A percentile compares a stretch with the other conserved stretches of the same genome.
These are phyloP conservation scores for Cymodocea nodosa DNA, from an alignment of 116 monocot species.

Conservation along the genomic window DNA sequence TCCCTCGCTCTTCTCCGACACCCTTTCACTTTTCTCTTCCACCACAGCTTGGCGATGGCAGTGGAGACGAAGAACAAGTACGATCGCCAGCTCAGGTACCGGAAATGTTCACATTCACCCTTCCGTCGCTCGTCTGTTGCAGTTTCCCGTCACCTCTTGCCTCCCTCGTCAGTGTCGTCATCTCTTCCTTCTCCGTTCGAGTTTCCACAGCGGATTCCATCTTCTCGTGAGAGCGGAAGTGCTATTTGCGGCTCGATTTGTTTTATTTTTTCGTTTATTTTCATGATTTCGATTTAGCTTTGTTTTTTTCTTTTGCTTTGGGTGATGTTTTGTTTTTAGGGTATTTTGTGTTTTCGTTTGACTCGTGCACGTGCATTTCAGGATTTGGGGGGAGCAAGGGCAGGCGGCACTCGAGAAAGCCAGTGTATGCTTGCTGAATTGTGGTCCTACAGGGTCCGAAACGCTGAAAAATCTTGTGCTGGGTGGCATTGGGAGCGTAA, in stretches of 20 bases:
- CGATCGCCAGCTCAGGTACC: conserved; percentile 72
- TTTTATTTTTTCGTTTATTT: background rate
- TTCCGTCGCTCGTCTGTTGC: background rate
- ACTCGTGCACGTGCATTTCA: conserved; percentile 9
- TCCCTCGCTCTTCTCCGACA: background rate
- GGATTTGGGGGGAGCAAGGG: conserved; percentile 98
- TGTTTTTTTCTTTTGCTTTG: background rate
- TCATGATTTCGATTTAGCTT: background rate
- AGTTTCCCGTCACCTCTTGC: too few species aligned
- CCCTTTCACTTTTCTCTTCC: background rate
- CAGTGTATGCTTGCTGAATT: conserved; percentile 79
- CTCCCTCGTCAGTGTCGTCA: too few species aligned
- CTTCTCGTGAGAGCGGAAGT: background rate
- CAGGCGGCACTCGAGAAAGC: conserved; percentile 78
- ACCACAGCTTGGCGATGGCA: conserved; percentile 21
- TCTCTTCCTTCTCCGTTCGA: background rate
- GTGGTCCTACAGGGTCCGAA: conserved; percentile 91
- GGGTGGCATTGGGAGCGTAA: conserved; percentile 85
- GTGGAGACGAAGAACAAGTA: conserved; percentile 59
- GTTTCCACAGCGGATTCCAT: background rate
- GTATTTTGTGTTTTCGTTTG: background rate
- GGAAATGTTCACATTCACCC: background rate
- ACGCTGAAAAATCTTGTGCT: conserved; percentile 92
- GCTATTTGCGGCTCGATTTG: background rate
- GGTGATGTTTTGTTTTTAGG: background rate